Evolutionary conservation across 1,284 basidiomycete genomes (phyloP), one percentile per base, ranked within the genome.

Genomic region (Entoloma clypeatum): DNA sequence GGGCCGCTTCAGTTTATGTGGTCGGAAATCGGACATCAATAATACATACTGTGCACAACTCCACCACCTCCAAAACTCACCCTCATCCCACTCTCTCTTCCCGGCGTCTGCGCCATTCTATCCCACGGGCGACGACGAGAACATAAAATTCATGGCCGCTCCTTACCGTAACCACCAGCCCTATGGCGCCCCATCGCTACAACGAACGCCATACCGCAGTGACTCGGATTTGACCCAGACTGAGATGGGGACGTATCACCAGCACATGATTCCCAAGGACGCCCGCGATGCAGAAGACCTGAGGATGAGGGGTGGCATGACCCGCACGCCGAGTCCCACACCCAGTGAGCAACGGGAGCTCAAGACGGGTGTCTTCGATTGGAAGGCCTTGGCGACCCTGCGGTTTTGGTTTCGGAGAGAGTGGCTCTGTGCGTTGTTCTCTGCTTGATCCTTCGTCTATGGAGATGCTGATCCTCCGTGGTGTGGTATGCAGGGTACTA

Each of bases 251-350:
- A 29, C 28, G 17, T 29, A 16, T 29, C 24, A 29, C 19, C 25
- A 7, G 8, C 33, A 5, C 27, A 36, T 25, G n/a, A 36, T 17
- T 14, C 34, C 18, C 24, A 32, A 4, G 43, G 41, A 18, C 29
- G 23, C 21, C 19, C 25, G n/a, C 32, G 29, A 16, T 16, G 9
- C 5, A 9, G 18, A 10, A 19, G 23, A 23, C n/a, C n/a, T n/a
- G n/a, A n/a, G n/a, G n/a, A n/a, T n/a, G n/a, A n/a, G n/a, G n/a
- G n/a, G n/a, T n/a, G n/a, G n/a, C n/a, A n/a, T n/a, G n/a, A n/a
- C n/a, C n/a, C 43, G 76, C 24, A 79, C 77, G 3, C 77, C 77
- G 11, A 79, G 77, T 48, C 79, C 79, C 0, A 78, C 79, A 0
- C 79, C 79, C 4, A 78, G 75, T 52, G 79, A 81, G 57, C 55